phyloP scores from a whole-genome alignment of 192 early-diverging fungal genomes.

The Backusella circina region DNA sequence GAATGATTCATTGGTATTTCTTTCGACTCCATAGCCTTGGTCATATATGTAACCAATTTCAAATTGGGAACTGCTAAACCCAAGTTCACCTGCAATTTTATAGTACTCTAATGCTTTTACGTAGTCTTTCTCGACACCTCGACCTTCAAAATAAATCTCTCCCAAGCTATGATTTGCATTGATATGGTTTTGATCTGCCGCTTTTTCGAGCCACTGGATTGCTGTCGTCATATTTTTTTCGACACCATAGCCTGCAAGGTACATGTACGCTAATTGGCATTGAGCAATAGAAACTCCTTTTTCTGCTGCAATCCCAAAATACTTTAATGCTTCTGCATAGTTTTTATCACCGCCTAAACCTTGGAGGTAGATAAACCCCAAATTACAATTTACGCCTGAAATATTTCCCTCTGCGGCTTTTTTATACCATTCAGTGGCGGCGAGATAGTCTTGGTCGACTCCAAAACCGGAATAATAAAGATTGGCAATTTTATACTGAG shows the following conservation, averaged over 20 bases:
- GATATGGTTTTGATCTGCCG: conserved; percentile 7
- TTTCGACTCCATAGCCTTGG: neutral
- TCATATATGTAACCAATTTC: neutral
- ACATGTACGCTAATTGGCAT: conserved; percentile 9
- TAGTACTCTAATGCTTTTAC: neutral
- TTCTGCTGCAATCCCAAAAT: conserved; percentile 4
- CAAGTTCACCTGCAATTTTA: neutral
- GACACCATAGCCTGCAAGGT: neutral
- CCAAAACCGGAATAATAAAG: conserved; percentile 14
- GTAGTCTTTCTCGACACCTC: neutral
- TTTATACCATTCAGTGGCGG: neutral
- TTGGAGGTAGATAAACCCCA: neutral
- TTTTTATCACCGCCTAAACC: neutral
- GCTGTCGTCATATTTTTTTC: conserved; percentile 3
- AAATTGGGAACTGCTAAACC: neutral
- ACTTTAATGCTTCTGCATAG: conserved; percentile 11
- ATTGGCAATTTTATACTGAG: neutral
- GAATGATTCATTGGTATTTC: neutral
- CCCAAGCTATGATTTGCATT: conserved; percentile 4
- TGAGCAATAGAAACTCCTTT: conserved; percentile 4
- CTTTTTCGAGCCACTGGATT: conserved; percentile 15
- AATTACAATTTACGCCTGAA: neutral
- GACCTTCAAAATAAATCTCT: neutral
- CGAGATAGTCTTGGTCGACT: neutral
- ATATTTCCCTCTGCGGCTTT: neutral